Evolutionary conservation across 2,329 filamentous ascomycete genomes (phyloP), one percentile per base, ranked within the genome.

Genomic region (Botryotinia narcissicola): DNA sequence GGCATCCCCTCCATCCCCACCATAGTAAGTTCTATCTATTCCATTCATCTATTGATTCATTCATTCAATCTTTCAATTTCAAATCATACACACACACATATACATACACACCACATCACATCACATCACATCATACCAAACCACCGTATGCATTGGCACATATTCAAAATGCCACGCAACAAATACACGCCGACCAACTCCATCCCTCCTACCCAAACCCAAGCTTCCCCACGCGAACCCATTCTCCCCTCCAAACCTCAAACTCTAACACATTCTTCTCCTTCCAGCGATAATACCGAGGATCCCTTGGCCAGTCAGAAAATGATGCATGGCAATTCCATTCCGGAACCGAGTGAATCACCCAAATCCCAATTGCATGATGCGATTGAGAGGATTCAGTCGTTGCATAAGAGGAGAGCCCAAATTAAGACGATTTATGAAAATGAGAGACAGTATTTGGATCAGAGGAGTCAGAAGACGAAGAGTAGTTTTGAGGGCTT

Each of bases 401-500:
- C 64, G 1, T 48, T 73, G 54, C 71, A 73, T 25, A 73, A 70
- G 66, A 70, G 71, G 44, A 67, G 46, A 6, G 60, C 40, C 1
- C 64, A 70, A 10, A 62, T 73, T 32, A 73, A 70, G 44, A 70
- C 71, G 1, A 73, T 70, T 10, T 73, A 73, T 62, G 71, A 73
- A 20, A 70, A 73, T 57, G 71, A 73, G 46, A 69, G 71, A 48
- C 42, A 69, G 0, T 70, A 73, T 63, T n/a, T 73, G 35, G 66
- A 70, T 25, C 40, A 70, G 64, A 62, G 71, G n/a, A 73, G 46
- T 73, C 54, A 70, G 44, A 73, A 73, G 67, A 70, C 71, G 2
- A 73, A 70, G 66, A 70, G 66, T 54, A 63, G 54, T 60, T 70
- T 73, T 62, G 71, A 73, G 59, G 71, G 66, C 0, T 73, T 73